Evolutionary conservation across 78 protist genomes (phyloP), one percentile per base, ranked within the genome.

Genomic region (Dictyostelium citrinum): DNA sequence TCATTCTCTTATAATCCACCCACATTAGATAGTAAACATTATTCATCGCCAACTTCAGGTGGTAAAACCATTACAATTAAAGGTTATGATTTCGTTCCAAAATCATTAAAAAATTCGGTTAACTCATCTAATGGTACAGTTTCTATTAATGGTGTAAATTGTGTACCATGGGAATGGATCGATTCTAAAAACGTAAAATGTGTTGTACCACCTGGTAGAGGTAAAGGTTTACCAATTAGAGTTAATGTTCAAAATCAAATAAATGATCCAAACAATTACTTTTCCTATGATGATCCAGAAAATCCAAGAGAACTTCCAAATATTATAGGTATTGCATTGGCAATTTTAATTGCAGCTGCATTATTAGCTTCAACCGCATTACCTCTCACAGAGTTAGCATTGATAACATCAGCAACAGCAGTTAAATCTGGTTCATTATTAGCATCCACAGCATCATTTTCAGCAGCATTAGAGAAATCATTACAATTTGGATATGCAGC

Each of bases 1-100:
- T 55, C 64, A 20, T 84, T 84, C 60, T 74, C 91, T 10, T 84
- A 84, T 39, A 39, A 74, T 16, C 31, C 31, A 49, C 91, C 91
- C 75, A 12, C 11, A 16, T 8, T 85, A 4, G 37, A 64, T 64
- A n/a, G 8, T 4, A 60, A 55, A 81, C 9, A 43, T 4, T 24
- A 41, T 51, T 0, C 60, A 46, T 8, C 41, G 12, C 37, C 70
- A 27, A 74, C 71, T 10, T 43, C 72, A 68, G 90, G 90, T 49
- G 71, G 72, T 51, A 14, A 46, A 11, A n/a, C 14, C 3, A 72
- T 83, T 29, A 83, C 90, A 64, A 24, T 64, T 2, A 24, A 27
- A 27, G 72, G 72, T 27, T 1, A 64, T 64, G 39, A 64, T 5
- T 70, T 70, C 5, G 72, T 64, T 64, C 72, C 72, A 64, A 64